Evolutionary conservation across 441 rosid genomes (phyloP), one percentile per base, ranked within the genome.

Genomic region (Pelargonium fulgidum): DNA sequence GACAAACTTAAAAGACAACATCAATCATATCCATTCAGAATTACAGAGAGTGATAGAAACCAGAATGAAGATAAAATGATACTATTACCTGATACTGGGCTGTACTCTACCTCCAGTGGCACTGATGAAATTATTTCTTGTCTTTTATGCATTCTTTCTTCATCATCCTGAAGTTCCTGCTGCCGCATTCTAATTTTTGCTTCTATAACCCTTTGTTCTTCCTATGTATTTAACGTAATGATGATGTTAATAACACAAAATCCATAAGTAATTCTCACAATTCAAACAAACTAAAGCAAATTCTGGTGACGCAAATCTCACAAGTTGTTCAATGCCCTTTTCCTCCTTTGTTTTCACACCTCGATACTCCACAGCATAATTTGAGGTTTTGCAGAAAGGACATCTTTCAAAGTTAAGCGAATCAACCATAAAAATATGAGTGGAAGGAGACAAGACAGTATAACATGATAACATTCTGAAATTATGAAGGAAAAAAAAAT

Each of bases 131-230:
- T 83, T 68, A 81, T 58, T 70, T 87, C 96, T 41, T 80, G 81
- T 75, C 91, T 88, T 83, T 81, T 89, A 77, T 85, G 98, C 84
- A 84, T 83, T 78, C 89, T 86, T 80, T 89, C 95, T 77, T 89
- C 93, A n/a, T 95, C 97, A 76, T 95, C 98, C 74, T 84, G 89
- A 79, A 92, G 84, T 80, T 95, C 98, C 77, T 87, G 89, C 81
- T 85, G 92, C 70, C 90, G 84, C 77, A 92, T 87, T 79, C 98
- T 85, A 71, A 92, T 90, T 82, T 88, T 85, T 61, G 98, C 98
- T 88, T 90, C 99, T 77, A 95, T 89, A 4, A 95, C 99, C 61
- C 90, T 89, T 70, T 95, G 99, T 70, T 95, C 99, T 86, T 95
- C 99, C 99, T 95, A 77, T 50, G 77, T 62, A 66, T 75, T 68